Percentiles rank a stretch among this genome's conserved stretches.
Conservation (phyloP, 192 early-diverging fungal species). For the Entomortierella parvispora region DNA sequence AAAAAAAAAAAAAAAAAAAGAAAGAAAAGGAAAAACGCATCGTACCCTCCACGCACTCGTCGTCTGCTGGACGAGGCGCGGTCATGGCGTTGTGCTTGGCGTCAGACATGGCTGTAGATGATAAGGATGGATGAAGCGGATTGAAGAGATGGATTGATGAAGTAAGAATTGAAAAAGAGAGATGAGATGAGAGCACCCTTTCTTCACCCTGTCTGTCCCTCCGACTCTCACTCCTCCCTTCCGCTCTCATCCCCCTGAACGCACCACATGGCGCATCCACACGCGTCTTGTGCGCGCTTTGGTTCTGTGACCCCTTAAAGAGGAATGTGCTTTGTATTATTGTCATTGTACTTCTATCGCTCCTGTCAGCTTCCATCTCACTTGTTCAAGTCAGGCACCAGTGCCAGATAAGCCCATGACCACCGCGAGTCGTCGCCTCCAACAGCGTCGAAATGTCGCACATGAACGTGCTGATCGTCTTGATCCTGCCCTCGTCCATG, state of each 20-base stretch:
- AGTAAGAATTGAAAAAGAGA: neutral
- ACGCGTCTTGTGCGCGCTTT: too few relatives aligned
- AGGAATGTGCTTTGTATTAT: too few relatives aligned
- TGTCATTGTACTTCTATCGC: too few relatives aligned
- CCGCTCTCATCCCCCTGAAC: too few relatives aligned
- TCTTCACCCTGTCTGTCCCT: too few relatives aligned
- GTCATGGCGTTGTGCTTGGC: constrained; percentile 58
- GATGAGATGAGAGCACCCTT: neutral
- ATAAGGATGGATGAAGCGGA: neutral
- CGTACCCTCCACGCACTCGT: constrained; percentile 45
- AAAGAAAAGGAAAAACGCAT: neutral
- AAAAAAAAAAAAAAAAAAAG: constrained; percentile 16
- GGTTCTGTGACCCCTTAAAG: too few relatives aligned
- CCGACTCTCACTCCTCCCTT: too few relatives aligned
- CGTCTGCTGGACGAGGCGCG: constrained; percentile 48
- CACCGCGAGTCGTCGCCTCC: constrained; percentile 32
- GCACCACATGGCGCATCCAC: too few relatives aligned
- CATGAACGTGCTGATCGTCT: constrained; percentile 46
- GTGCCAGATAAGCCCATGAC: constrained; percentile 48
- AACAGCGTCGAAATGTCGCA: constrained; percentile 45
- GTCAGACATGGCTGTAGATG: constrained; percentile 54
- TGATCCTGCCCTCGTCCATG: constrained; percentile 50
- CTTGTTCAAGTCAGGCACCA: constrained; percentile 48
- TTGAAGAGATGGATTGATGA: neutral
- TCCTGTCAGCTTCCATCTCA: too few relatives aligned